These are phyloP conservation scores for Prunus padus DNA, from an alignment of 306 rosid species.

Conservation along the genomic window DNA sequence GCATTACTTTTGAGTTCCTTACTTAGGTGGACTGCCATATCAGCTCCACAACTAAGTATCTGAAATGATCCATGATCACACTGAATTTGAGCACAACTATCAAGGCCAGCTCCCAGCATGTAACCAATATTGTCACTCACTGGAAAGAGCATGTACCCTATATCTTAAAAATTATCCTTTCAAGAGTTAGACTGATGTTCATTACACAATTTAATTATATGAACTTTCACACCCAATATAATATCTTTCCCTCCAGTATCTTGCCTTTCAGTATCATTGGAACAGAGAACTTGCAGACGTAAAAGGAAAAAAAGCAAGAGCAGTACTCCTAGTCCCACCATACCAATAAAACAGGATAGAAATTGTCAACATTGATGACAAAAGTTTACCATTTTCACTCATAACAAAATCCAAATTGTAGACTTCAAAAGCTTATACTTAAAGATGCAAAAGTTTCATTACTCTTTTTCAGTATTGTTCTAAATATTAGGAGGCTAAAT, in stretches of 20 bases:
- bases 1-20: background rate
- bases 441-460: background rate
- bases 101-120: background rate
- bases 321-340: background rate
- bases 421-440: background rate
- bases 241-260: too few relatives aligned
- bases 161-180: background rate
- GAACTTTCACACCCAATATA: background rate
- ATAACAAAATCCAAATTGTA: background rate
- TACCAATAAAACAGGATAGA: background rate
- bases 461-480: background rate
- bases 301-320: background rate
- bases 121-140: slow-evolving; percentile 9
- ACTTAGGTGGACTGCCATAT: background rate
- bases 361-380: background rate
- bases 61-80: background rate
- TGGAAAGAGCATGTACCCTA: background rate
- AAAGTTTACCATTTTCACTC: background rate
- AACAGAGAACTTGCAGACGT: background rate
- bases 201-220: background rate
- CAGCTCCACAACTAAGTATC: background rate
- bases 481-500: background rate
- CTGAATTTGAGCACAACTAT: background rate
- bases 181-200: background rate
- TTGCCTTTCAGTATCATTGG: background rate